phyloP scores from a whole-genome alignment of 805 yeast species.

The Candida jianshihensis region DNA sequence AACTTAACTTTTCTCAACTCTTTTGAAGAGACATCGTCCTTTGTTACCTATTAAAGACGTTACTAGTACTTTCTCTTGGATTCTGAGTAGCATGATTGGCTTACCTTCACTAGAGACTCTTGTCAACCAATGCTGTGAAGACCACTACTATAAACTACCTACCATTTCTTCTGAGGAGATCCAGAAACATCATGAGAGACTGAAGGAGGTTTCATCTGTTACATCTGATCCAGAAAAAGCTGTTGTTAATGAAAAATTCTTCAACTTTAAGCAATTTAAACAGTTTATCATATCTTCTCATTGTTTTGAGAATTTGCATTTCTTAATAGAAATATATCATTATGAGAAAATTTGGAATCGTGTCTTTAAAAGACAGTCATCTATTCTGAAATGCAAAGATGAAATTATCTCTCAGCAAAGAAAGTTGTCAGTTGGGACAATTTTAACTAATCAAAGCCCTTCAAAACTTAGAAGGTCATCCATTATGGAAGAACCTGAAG shows the following conservation, averaged over 20 bases:
- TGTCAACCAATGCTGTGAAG: conserved; percentile 24
- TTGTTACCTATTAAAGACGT: too few species aligned
- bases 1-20: too few species aligned
- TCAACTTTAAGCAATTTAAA: conserved; percentile 23
- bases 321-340: conserved; percentile 37
- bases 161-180: not conserved
- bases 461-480: not conserved
- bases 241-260: conserved; percentile 3
- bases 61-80: too few species aligned
- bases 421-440: conserved; percentile 17
- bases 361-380: conserved; percentile 24
- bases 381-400: conserved; percentile 25
- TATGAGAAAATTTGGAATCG: conserved; percentile 38
- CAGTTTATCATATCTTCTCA: conserved; percentile 32
- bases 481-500: not conserved
- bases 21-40: too few species aligned
- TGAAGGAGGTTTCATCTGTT: too few species aligned
- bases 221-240: not conserved
- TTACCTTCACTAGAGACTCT: conserved; percentile 21
- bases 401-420: conserved; percentile 10
- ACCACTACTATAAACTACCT: conserved; percentile 9
- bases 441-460: conserved; percentile 9
- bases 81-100: conserved; percentile 2
- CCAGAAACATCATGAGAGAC: too few species aligned
- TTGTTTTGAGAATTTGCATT: conserved; percentile 38